Evolutionary conservation across 2,329 filamentous ascomycete species (phyloP).

Genomic region (Ceratocystis ficicola): DNA sequence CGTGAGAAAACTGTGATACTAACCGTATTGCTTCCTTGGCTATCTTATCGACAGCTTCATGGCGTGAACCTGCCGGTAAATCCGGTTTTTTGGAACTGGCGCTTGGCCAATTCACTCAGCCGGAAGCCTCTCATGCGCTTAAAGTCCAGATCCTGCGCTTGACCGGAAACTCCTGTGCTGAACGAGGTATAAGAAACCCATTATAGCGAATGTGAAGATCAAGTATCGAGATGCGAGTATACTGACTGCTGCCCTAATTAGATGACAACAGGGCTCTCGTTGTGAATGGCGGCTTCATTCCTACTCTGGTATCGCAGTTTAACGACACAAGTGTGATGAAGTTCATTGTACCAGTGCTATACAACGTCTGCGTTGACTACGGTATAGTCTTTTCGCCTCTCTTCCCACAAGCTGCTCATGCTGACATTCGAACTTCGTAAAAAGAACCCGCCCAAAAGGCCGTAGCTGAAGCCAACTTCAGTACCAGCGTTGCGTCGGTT

Average conservation of each 20-base stretch:
- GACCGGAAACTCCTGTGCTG: conserved; percentile 21
- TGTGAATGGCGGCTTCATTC: conserved; percentile 38
- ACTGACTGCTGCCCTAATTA: conserved; percentile 24
- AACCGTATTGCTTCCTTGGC: background rate
- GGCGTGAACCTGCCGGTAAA: conserved; percentile 18
- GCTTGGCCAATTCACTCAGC: background rate
- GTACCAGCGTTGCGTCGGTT: conserved; percentile 37
- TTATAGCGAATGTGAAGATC: background rate
- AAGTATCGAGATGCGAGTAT: background rate
- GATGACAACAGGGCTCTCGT: conserved; percentile 49
- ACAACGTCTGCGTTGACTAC: conserved; percentile 52
- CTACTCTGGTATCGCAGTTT: conserved; percentile 38
- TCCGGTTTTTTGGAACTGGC: conserved; percentile 12
- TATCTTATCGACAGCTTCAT: conserved; percentile 11
- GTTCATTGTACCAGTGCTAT: conserved; percentile 47
- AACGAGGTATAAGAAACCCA: conserved; percentile 11
- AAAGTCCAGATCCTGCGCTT: conserved; percentile 19
- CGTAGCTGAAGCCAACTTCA: conserved; percentile 42
- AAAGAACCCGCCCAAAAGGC: conserved; percentile 46
- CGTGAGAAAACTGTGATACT: background rate
- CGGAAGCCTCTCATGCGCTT: background rate
- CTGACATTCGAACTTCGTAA: too few relatives aligned
- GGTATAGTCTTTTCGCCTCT: conserved; percentile 32
- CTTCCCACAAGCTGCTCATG: background rate
- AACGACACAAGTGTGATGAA: conserved; percentile 37